These are phyloP conservation scores for Tylopilus plumbeoviolaceoides DNA, from an alignment of 768 basidiomycete genomes.

Conservation along the genomic window DNA sequence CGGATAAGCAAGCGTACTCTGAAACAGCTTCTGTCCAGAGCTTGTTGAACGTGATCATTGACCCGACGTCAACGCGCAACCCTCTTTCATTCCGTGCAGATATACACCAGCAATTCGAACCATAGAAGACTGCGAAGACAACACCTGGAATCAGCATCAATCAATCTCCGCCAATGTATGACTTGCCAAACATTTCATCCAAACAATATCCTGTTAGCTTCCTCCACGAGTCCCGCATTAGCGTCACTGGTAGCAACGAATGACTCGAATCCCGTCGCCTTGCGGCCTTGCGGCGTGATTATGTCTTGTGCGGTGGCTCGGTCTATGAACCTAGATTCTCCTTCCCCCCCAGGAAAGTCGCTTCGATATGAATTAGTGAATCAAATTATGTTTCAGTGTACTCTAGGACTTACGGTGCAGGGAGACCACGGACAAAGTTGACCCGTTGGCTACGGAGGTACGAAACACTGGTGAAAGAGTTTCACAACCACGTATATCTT, in stretches of 20 bases:
- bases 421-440: slow-evolving; percentile 45
- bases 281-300: slow-evolving; percentile 33
- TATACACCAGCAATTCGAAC: background rate
- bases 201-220: slow-evolving; percentile 27
- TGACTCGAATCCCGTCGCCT: slow-evolving; percentile 41
- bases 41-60: too few relatives aligned
- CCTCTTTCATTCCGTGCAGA: background rate
- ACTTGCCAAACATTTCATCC: slow-evolving; percentile 2
- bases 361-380: slow-evolving; percentile 20
- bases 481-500: background rate
- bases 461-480: slow-evolving; percentile 32
- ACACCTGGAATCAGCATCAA: background rate
- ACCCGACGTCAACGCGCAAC: too few relatives aligned
- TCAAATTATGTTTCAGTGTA: background rate
- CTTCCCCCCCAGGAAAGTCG: slow-evolving; percentile 51
- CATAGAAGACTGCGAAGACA: background rate
- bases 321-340: slow-evolving; percentile 43
- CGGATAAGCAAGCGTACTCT: too few relatives aligned
- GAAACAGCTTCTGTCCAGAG: too few relatives aligned
- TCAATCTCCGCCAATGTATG: background rate
- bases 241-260: slow-evolving; percentile 21
- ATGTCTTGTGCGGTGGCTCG: slow-evolving; percentile 36
- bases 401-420: slow-evolving; percentile 40
- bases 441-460: slow-evolving; percentile 48
- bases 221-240: slow-evolving; percentile 20